Evolutionary conservation across 805 yeast species (phyloP).

Genomic region (Wickerhamiella cacticola): DNA sequence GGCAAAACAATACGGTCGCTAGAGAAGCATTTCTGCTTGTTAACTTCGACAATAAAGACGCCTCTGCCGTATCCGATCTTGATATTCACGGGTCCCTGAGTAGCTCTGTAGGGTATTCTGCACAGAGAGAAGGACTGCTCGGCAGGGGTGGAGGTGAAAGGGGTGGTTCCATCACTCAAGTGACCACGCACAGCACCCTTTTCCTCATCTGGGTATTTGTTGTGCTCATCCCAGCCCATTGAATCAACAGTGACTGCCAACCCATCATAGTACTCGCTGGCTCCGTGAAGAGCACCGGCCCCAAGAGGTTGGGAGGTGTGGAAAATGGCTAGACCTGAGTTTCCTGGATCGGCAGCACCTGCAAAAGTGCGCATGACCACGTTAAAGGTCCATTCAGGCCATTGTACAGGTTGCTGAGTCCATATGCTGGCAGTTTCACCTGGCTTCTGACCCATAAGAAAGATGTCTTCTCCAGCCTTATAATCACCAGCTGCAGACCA

Average conservation of each 20-base stretch:
- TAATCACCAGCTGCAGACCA: slow-evolving; percentile 18
- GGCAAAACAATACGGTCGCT: slow-evolving; percentile 28
- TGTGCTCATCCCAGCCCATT: slow-evolving; percentile 21
- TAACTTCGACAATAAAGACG: slow-evolving; percentile 29
- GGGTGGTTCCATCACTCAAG: slow-evolving; percentile 30
- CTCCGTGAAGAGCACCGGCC: slow-evolving; percentile 31
- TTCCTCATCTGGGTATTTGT: slow-evolving; percentile 18
- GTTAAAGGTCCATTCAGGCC: slow-evolving; percentile 30
- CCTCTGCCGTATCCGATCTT: slow-evolving; percentile 27
- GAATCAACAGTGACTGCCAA: slow-evolving; percentile 31
- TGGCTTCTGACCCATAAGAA: slow-evolving; percentile 17
- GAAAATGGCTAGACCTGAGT: slow-evolving; percentile 32
- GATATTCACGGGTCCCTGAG: slow-evolving; percentile 24
- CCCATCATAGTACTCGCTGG: slow-evolving; percentile 32
- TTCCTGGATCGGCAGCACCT: slow-evolving; percentile 26
- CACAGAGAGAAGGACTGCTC: slow-evolving; percentile 30
- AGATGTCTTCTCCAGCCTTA: slow-evolving; percentile 12
- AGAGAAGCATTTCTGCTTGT: slow-evolving; percentile 30
- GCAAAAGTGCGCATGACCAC: slow-evolving; percentile 23
- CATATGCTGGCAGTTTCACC: slow-evolving; percentile 27
- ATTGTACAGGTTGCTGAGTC: slow-evolving; percentile 24
- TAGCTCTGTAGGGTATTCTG: slow-evolving; percentile 28
- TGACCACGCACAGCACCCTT: slow-evolving; percentile 31
- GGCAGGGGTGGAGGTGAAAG: slow-evolving; percentile 23
- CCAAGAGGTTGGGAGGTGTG: slow-evolving; percentile 24